Base-by-base conservation (phyloP, 257 asterid genomes). In the Nyctanthes arbortristis region DNA sequence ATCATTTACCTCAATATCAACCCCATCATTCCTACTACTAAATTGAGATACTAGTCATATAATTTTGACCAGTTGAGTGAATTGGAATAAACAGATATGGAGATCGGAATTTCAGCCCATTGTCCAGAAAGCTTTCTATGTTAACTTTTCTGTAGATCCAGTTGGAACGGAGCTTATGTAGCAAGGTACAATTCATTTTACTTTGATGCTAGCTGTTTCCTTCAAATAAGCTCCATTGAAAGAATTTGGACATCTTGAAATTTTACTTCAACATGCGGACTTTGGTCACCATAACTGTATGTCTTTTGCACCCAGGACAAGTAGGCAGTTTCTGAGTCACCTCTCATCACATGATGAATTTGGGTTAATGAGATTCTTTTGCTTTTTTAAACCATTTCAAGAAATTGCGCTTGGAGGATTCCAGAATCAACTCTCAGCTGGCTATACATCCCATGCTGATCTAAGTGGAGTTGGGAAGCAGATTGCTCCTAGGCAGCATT, bases 151-250 rank as follows among this genome's bases (percentile, higher is more conserved):
- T 0, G 85, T 89, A 18, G 96, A 85, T 78, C 96, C 95, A 37
- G 72, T 84, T 28, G 95, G 89, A 78, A 80, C 79, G 12, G 90
- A 89, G 82, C 92, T 89, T 61, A 87, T 89, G 95, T 87, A 87
- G 69, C 81, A 27, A 78, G 83, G 83, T 80, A 16, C 34, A 72
- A 68, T 31, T 54, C 60, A 49, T 66, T 47, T 31, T 27, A 18
- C 60, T 8, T 18, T 11, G 25, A 49, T 54, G 13, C 61, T 63
- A 40, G 32, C 39, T 36, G n/a, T 31, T 58, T 18, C 43, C n/a
- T 54, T 24, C 28, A 20, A 4, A 60, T 25, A 55, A 25, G 28
- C 49, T 61, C n/a, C 25, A 31, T 31, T 12, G 45, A 37, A 31
- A 67, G 58, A 34, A 25, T 63, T 3, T 40, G 33, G 18, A 34